Conservation (phyloP, 2,329 filamentous ascomycete genomes). For the Colletotrichum somersetense region DNA sequence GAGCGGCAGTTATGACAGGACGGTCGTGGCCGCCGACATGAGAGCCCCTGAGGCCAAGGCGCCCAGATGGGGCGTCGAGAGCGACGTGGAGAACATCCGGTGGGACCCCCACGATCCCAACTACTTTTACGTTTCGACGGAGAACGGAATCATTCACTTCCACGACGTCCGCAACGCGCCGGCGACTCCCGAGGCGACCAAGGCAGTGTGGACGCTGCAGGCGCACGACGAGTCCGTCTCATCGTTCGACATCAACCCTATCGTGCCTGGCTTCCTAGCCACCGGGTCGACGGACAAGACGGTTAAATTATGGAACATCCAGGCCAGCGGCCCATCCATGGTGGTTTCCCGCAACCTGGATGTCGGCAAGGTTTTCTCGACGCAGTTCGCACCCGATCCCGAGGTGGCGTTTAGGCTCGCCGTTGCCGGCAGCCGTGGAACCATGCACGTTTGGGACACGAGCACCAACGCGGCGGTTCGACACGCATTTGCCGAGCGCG, state of each 20-base stretch:
- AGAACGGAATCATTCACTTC: conserved; percentile 91
- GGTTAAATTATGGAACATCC: conserved; percentile 97
- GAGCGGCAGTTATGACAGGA: conserved; percentile 95
- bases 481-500: conserved; percentile 80
- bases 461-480: conserved; percentile 91
- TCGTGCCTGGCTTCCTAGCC: conserved; percentile 91
- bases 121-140: conserved; percentile 95
- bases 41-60: conserved; percentile 85
- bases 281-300: conserved; percentile 95
- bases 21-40: conserved; percentile 96
- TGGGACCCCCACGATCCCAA: conserved; percentile 96
- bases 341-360: conserved; percentile 93
- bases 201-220: conserved; percentile 93
- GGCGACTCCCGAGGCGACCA: conserved; percentile 78
- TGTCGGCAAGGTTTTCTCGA: conserved; percentile 94
- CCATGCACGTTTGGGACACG: conserved; percentile 95
- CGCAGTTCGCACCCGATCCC: conserved; percentile 88
- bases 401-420: conserved; percentile 93
- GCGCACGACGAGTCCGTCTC: conserved; percentile 94
- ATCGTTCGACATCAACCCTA: conserved; percentile 90
- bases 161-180: conserved; percentile 87
- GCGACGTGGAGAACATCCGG: conserved; percentile 90
- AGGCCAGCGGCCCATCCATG: conserved; percentile 84
- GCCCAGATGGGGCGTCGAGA: conserved; percentile 92
- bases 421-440: conserved; percentile 94